phyloP scores from a whole-genome alignment of 2,329 filamentous ascomycete species.

The Fusarium sp. region DNA sequence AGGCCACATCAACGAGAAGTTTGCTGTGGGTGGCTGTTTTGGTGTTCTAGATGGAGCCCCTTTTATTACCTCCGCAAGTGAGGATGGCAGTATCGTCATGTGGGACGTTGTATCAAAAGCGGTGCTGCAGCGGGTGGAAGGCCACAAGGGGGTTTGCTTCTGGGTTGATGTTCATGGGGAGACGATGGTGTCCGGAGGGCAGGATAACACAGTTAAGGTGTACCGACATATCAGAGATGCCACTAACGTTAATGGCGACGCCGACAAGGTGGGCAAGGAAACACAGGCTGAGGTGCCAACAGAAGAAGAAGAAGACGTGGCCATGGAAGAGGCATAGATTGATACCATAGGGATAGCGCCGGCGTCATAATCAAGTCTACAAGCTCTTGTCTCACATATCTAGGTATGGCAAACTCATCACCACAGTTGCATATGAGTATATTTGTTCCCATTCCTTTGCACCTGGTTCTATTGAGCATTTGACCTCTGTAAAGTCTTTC shows the following conservation, averaged over 20 bases:
- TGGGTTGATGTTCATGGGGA: constrained; percentile 73
- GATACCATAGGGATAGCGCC: constrained; percentile 1
- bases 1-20: constrained; percentile 86
- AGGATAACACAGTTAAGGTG: constrained; percentile 67
- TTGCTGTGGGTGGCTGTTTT: constrained; percentile 87
- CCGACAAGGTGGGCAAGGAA: constrained; percentile 53
- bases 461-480: no score
- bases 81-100: constrained; percentile 85
- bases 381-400: not conserved
- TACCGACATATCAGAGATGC: constrained; percentile 55
- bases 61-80: constrained; percentile 86
- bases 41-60: constrained; percentile 65
- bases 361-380: not conserved
- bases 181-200: constrained; percentile 69
- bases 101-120: constrained; percentile 94
- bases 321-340: constrained; percentile 52
- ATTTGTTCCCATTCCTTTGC: not conserved
- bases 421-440: not conserved
- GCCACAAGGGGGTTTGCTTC: constrained; percentile 71
- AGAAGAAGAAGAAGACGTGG: constrained; percentile 56
- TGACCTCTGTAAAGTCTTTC: no score
- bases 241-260: constrained; percentile 37
- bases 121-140: constrained; percentile 75
- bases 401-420: not conserved
- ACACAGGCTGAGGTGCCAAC: constrained; percentile 67